Evolutionary conservation across 495 filamentous ascomycete genomes (phyloP).

Genomic region (Penicillium subrubescens): DNA sequence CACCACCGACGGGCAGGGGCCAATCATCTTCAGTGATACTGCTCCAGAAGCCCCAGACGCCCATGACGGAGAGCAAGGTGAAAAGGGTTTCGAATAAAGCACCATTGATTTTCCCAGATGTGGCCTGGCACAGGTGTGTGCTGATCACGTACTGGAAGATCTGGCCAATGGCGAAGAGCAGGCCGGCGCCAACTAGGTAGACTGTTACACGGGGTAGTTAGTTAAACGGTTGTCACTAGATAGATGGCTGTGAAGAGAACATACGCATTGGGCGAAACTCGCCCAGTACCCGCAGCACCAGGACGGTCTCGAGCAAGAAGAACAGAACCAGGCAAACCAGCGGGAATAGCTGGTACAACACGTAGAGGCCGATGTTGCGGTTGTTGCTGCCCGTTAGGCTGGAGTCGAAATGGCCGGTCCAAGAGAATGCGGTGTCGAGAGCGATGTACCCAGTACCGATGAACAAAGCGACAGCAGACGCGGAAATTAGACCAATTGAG

Average conservation of each 20-base stretch:
- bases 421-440: conserved; percentile 87
- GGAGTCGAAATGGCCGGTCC: conserved; percentile 72
- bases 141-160: conserved; percentile 96
- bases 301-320: conserved; percentile 76
- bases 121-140: conserved; percentile 81
- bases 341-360: conserved; percentile 88
- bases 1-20: conserved; percentile 65
- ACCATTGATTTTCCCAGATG: conserved; percentile 84
- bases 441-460: conserved; percentile 94
- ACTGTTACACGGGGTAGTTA: conserved; percentile 48
- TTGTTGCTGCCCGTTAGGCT: conserved; percentile 56
- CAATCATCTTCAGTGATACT: conserved; percentile 99
- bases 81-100: conserved; percentile 93
- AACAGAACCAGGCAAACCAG: conserved; percentile 84
- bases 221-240: conserved; percentile 4
- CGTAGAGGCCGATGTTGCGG: conserved; percentile 84
- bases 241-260: conserved; percentile 25
- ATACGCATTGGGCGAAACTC: conserved; percentile 85
- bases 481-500: conserved; percentile 73
- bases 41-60: conserved; percentile 94
- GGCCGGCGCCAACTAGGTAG: conserved; percentile 69
- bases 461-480: conserved; percentile 72
- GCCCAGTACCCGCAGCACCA: conserved; percentile 82
- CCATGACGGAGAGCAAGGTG: conserved; percentile 77
- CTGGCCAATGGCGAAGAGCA: conserved; percentile 89